Conservation (phyloP, 768 basidiomycete species). For the Lyophyllum decastes region DNA sequence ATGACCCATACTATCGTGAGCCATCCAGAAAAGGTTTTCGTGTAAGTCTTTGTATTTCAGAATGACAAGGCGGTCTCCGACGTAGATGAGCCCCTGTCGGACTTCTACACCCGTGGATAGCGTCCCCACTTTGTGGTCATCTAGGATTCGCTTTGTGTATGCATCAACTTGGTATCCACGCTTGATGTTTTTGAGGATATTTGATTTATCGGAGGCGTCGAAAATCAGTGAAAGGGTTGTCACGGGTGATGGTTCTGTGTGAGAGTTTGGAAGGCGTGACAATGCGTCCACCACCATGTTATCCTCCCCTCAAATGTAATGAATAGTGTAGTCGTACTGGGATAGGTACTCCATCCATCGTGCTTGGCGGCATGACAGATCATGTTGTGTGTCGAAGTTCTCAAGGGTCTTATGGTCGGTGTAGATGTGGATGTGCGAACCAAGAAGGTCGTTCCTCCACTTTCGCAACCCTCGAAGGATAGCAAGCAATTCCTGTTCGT, state of each 20-base stretch:
- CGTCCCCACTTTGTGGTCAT: too few relatives aligned
- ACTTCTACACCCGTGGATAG: too few relatives aligned
- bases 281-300: background rate
- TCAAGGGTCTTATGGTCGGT: background rate
- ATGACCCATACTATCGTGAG: background rate
- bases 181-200: too few relatives aligned
- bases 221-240: too few relatives aligned
- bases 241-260: too few relatives aligned
- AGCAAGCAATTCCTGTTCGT: background rate
- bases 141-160: too few relatives aligned
- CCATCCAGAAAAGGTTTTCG: background rate
- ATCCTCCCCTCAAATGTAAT: background rate
- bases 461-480: background rate
- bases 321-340: background rate
- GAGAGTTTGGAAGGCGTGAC: background rate
- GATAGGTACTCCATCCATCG: background rate
- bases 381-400: background rate
- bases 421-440: background rate
- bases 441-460: background rate
- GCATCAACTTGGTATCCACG: too few relatives aligned
- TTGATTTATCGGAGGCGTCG: too few relatives aligned
- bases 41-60: background rate
- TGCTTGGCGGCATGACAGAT: background rate
- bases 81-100: too few relatives aligned
- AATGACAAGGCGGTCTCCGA: background rate